Conservation (phyloP, 805 yeast genomes). For the Kodamaea hsintzibuensis region DNA sequence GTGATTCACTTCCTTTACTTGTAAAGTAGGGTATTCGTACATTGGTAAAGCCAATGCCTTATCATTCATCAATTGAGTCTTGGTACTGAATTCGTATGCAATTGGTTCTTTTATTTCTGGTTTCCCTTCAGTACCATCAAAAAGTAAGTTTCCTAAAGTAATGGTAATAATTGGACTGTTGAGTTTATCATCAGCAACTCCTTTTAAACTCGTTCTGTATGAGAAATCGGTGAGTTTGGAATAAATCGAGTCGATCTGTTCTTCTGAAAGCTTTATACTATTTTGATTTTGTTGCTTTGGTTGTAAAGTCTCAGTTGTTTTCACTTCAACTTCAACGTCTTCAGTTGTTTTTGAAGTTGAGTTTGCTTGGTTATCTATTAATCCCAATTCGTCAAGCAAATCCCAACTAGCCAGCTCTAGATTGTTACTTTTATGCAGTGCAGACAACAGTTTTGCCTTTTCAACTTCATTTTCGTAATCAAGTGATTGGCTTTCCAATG, state of each 20-base stretch:
- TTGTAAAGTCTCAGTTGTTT: background rate
- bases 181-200: slow-evolving; percentile 18
- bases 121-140: slow-evolving; percentile 17
- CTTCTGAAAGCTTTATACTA: slow-evolving; percentile 7
- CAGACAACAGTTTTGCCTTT: slow-evolving; percentile 17
- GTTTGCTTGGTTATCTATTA: slow-evolving; percentile 3
- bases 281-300: background rate
- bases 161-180: slow-evolving; percentile 34
- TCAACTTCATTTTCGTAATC: slow-evolving; percentile 15
- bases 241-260: slow-evolving; percentile 24
- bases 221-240: slow-evolving; percentile 25
- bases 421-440: background rate
- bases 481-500: slow-evolving; percentile 12
- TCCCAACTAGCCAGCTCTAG: slow-evolving; percentile 14
- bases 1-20: slow-evolving; percentile 22
- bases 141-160: slow-evolving; percentile 42
- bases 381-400: slow-evolving; percentile 20
- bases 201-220: slow-evolving; percentile 23
- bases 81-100: slow-evolving; percentile 32
- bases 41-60: slow-evolving; percentile 32
- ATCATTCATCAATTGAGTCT: slow-evolving; percentile 33
- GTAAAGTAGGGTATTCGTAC: slow-evolving; percentile 15
- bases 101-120: slow-evolving; percentile 7
- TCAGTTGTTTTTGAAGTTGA: background rate
- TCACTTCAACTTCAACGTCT: background rate